Percentiles rank a stretch among this genome's conserved stretches.
These are phyloP conservation scores for Barnettozyma sp. DNA, from an alignment of 805 yeast species.

Conservation along the genomic window DNA sequence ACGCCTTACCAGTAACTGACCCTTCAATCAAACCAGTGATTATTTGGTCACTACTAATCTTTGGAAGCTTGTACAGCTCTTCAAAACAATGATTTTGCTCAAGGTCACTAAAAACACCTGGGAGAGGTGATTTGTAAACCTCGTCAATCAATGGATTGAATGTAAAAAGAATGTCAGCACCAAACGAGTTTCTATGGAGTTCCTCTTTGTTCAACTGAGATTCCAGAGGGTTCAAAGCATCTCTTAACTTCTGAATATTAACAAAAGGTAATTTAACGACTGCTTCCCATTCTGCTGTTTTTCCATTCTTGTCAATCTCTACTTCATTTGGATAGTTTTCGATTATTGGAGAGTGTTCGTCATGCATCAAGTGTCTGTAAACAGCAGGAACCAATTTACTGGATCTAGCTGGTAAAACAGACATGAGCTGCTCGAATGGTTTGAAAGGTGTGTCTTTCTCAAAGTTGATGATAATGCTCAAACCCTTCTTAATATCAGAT, in stretches of 20 bases:
- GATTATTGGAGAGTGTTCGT: slow-evolving; percentile 77
- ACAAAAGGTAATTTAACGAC: slow-evolving; percentile 90
- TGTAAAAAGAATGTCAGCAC: slow-evolving; percentile 57
- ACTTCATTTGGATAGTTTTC: slow-evolving; percentile 91
- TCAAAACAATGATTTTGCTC: slow-evolving; percentile 76
- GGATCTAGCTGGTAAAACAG: slow-evolving; percentile 93
- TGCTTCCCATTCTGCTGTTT: slow-evolving; percentile 96
- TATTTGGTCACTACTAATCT: slow-evolving; percentile 31
- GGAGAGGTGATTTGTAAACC: slow-evolving; percentile 67
- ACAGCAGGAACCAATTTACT: slow-evolving; percentile 67
- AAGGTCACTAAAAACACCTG: slow-evolving; percentile 69
- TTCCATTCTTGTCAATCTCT: slow-evolving; percentile 86
- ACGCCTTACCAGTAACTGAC: slow-evolving; percentile 60
- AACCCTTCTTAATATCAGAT: slow-evolving; percentile 73
- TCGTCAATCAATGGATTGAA: slow-evolving; percentile 71
- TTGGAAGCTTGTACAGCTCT: slow-evolving; percentile 44
- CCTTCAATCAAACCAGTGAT: slow-evolving; percentile 56
- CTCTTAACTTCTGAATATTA: slow-evolving; percentile 67
- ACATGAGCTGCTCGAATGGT: slow-evolving; percentile 96
- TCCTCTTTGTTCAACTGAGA: slow-evolving; percentile 62
- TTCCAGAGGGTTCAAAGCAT: slow-evolving; percentile 65
- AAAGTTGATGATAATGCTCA: slow-evolving; percentile 56
- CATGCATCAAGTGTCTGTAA: slow-evolving; percentile 79
- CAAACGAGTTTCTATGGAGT: slow-evolving; percentile 63
- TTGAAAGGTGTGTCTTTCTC: slow-evolving; percentile 71